A percentile compares a stretch with the other conserved stretches of the same genome.
Conservation (phyloP, 2,329 filamentous ascomycete genomes). For the Tympanopsis confertula region DNA sequence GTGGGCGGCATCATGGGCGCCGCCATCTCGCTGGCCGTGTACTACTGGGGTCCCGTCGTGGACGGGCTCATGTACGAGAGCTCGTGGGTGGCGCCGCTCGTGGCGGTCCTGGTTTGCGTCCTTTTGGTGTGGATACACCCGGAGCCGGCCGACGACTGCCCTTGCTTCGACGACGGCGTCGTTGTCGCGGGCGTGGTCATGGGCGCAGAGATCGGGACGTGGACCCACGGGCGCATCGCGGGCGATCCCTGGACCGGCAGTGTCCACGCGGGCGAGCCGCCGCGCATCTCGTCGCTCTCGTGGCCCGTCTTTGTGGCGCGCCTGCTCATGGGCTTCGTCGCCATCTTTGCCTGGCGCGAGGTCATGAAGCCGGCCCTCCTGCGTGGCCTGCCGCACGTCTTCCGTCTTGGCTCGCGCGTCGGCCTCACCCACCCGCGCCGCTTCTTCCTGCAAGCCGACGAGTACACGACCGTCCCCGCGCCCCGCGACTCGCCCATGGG, state of each 20-base stretch:
- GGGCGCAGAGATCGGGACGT: constrained; percentile 49
- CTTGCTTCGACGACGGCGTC: constrained; percentile 64
- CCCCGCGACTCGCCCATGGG: constrained; percentile 60
- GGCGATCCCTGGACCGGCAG: too few species aligned
- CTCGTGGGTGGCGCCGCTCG: constrained; percentile 31
- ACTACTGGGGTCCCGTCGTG: constrained; percentile 23
- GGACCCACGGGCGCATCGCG: constrained; percentile 58
- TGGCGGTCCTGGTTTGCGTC: constrained; percentile 40
- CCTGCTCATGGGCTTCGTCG: constrained; percentile 66
- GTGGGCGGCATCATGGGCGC: constrained; percentile 51
- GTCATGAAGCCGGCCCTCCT: constrained; percentile 77
- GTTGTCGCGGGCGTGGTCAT: constrained; percentile 58
- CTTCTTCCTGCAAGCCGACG: constrained; percentile 81
- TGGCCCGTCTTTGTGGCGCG: constrained; percentile 51
- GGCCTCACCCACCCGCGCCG: constrained; percentile 73
- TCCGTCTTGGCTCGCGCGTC: constrained; percentile 70
- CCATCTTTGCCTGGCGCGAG: constrained; percentile 84
- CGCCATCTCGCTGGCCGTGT: constrained; percentile 14
- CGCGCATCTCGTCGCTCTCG: constrained; percentile 50
- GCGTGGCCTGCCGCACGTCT: constrained; percentile 69
- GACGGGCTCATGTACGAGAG: constrained; percentile 43
- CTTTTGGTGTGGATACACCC: constrained; percentile 57
- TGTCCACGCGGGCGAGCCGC: too few species aligned
- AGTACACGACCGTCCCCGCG: constrained; percentile 76
- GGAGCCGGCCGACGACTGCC: constrained; percentile 64